Evolutionary conservation across 768 basidiomycete species (phyloP).

Genomic region (Lactarius deliciosus): DNA sequence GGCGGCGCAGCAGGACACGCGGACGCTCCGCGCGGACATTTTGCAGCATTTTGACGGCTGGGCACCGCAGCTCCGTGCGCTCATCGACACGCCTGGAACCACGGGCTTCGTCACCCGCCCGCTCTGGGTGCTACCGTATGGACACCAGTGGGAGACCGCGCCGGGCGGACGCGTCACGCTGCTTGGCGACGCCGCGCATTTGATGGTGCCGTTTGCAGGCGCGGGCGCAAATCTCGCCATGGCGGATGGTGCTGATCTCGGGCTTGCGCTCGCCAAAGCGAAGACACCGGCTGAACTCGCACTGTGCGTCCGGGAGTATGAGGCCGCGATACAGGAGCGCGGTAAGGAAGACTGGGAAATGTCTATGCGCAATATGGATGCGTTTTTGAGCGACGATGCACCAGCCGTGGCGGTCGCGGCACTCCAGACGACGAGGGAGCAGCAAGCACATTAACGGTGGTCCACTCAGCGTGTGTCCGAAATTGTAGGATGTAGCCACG

Average conservation of each 20-base stretch:
- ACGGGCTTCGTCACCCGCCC: conserved; percentile 25
- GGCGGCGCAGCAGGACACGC: not conserved
- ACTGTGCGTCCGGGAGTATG: conserved; percentile 11
- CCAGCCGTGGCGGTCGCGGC: conserved; percentile 18
- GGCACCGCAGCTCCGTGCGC: conserved; percentile 20
- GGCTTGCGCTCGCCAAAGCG: conserved; percentile 19
- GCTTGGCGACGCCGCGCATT: conserved; percentile 42
- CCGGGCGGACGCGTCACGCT: conserved; percentile 28
- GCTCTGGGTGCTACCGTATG: conserved; percentile 24
- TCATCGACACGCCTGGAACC: conserved; percentile 20
- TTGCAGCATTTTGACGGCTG: conserved; percentile 10
- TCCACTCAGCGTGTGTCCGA: not conserved
- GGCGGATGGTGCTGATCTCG: conserved; percentile 33
- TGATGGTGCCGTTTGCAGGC: conserved; percentile 41
- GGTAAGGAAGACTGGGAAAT: conserved; percentile 12
- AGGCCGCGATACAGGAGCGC: conserved; percentile 15
- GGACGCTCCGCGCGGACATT: not conserved
- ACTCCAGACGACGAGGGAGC: not conserved
- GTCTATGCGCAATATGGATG: conserved; percentile 15
- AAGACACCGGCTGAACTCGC: conserved; percentile 16
- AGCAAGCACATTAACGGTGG: too few relatives aligned
- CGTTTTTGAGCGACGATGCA: conserved; percentile 14
- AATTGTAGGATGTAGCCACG: too few relatives aligned
- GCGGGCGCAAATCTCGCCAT: conserved; percentile 42
- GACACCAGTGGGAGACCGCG: conserved; percentile 26